These are phyloP conservation scores for Nevesoporus exiguus DNA, from an alignment of 768 basidiomycete species.

Conservation along the genomic window DNA sequence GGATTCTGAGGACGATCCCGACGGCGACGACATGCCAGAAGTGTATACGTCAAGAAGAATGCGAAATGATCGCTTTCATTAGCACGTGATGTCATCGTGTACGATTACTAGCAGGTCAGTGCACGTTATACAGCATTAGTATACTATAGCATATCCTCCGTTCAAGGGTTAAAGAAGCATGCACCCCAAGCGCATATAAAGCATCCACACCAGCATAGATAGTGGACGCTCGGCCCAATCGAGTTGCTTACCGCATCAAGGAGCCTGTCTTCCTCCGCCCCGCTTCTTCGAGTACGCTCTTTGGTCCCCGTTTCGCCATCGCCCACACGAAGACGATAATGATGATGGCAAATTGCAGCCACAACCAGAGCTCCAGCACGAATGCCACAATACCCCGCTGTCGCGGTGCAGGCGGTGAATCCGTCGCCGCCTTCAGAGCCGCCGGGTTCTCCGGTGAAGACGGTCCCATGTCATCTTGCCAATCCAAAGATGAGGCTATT, in stretches of 20 bases:
- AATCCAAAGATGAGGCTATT: slow-evolving; percentile 5
- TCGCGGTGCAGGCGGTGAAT: slow-evolving; percentile 20
- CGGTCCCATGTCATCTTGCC: slow-evolving; percentile 5
- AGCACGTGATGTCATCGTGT: slow-evolving; percentile 8
- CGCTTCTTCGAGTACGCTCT: slow-evolving; percentile 55
- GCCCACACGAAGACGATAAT: slow-evolving; percentile 76
- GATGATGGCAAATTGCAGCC: slow-evolving; percentile 77
- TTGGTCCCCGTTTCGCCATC: slow-evolving; percentile 76
- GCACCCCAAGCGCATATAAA: slow-evolving; percentile 1
- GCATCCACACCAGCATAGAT: slow-evolving; percentile 8
- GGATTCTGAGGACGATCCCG: slow-evolving; percentile 32
- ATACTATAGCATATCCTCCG: slow-evolving; percentile 18
- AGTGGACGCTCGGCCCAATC: neutral
- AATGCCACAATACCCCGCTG: slow-evolving; percentile 39
- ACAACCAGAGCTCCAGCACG: slow-evolving; percentile 76
- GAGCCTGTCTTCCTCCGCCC: slow-evolving; percentile 27
- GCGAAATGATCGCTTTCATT: neutral
- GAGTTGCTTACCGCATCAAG: slow-evolving; percentile 9
- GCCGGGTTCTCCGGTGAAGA: neutral
- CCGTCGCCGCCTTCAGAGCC: slow-evolving; percentile 1
- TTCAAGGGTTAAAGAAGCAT: neutral
- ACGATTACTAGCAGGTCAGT: slow-evolving; percentile 9
- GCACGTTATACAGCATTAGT: slow-evolving; percentile 22
- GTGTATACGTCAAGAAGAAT: neutral
- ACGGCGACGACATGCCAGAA: slow-evolving; percentile 18